Base-by-base conservation (phyloP, 2,329 filamentous ascomycete genomes). In the Aspergillus sp. region DNA sequence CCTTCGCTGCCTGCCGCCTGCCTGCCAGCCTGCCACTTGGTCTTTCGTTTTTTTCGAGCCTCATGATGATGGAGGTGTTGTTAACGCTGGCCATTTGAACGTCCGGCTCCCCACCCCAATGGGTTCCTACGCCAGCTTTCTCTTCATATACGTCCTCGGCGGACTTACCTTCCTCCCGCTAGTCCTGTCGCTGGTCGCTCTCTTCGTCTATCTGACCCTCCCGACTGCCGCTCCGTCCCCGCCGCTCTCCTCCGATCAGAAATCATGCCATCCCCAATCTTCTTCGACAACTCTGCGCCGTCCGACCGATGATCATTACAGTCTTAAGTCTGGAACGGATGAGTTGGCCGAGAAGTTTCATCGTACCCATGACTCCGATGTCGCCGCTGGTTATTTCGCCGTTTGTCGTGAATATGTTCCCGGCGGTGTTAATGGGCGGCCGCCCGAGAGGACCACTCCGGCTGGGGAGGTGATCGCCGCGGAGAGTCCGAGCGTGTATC, bases 401-500 rank as follows among this genome's bases (percentile, higher is more conserved):
- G 92, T 97, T 15, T 96, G 91, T 73, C 86, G 93, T 73, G 92
- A 96, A 79, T 97, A 95, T 77, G 90, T 91, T 0, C 91, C 93
- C 44, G 92, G 92, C 73, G 93, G 92, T 44, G 89, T 96, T 75
- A 96, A 96, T 80, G 91, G 92, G 62, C 96, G 94, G 78, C 92
- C 93, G 5, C 92, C 94, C 60, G 93, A 96, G 78, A 86, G 92
- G 62, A 86, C 88, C 32, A 94, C 91, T 0, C 91, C 92, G 5
- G 86, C 91, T 11, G 92, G 91, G 17, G 88, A 90, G 59, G 89
- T 90, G 15, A 87, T 95, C 48, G 86, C 89, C 36, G 82, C 90
- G 44, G 90, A 92, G 59, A 96, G 92, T 71, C 92, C 90, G 59
- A 97, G 94, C 74, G 94, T 99, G 39, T 98, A 98, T 77, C 95